Base-by-base conservation (phyloP, 345 rosid species). In the Boechera divaricarpa region DNA sequence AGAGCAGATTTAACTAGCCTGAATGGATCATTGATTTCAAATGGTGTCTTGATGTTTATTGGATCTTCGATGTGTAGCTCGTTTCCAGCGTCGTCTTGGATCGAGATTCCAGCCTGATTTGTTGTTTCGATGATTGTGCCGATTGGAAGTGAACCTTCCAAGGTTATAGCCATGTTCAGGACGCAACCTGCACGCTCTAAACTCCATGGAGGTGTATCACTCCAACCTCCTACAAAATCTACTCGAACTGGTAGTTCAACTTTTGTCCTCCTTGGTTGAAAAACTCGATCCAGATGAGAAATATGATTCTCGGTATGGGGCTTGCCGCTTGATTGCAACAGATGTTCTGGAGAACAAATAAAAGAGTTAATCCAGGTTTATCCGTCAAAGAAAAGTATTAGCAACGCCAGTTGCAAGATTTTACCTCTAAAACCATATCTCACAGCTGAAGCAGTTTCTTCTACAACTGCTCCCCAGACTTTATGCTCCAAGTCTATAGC, bases 181-280 rank as follows among this genome's bases (percentile, higher is more conserved):
- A 95, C 98, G 67, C 84, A 87, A n/a, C 98, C 98, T 56, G 94
- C 88, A 63, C 99, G 97, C 85, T 95, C 98, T 80, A 92, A 79
- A 82, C 98, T 92, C 97, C 98, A 92, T 52, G 98, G 98, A 75
- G 98, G 98, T 78, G 98, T 94, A 67, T 92, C 98, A 68, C 98
- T 95, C 99, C 98, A 95, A 58, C 99, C 97, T 52, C 99, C 99
- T 48, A 86, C 98, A 86, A 95, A 92, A 78, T 95, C 96, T 67
- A 95, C 90, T 13, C 96, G 94, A 74, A 95, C 97, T 12, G 97
- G 99, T 77, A 95, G 85, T 79, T 90, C 97, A 21, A 91, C 88
- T 74, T 86, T 89, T 51, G 86, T 84, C 62, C 58, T 86, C 79
- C 83, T 86, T 16, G 86, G 77, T 9, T 76, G 74, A 75, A 86